Evolutionary conservation across 306 rosid species (phyloP), one percentile per base, ranked within the genome.

Genomic region (Pyrus communis): DNA sequence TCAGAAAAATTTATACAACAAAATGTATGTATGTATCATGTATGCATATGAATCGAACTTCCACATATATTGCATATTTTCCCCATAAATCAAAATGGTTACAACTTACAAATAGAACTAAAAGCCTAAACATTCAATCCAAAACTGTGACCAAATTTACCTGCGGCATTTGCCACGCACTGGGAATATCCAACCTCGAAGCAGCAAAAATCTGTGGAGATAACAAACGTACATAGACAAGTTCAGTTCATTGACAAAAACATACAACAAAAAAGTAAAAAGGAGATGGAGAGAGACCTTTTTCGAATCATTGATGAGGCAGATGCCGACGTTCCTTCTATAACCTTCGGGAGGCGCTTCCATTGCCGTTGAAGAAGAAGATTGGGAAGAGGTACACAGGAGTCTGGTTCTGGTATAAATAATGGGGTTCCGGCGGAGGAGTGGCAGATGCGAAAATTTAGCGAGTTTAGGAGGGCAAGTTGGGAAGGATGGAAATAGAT

Each of bases 91-190:
- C 65, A 60, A 23, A 9, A 60, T 1, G 4, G 33, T 23, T 23
- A 5, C 65, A 60, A 11, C 19, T 23, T 23, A 5, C 65, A 60
- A 6, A 11, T 28, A 25, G 21, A 13, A 62, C 40, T 28, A 28
- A 62, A 5, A 49, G 15, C 23, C 23, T 10, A 3, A 7, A 68
- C n/a, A 9, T 45, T 58, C 59, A 5, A 82, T 35, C 31, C 58
- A 31, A 28, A 52, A 35, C 51, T 18, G 13, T 22, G 8, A 49
- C 14, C 40, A n/a, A 60, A 9, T 31, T 80, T 40, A 93, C 98
- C 93, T 94, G 96, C 0, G 98, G 97, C 98, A 94, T 94, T 90
- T 94, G 96, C 98, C 98, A 92, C 45, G 93, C 67, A 84, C 75
- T 43, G 30, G 97, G 97, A 73, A 83, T 68, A 81, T 90, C 95